A percentile compares a stretch with the other conserved stretches of the same genome.
These are phyloP conservation scores for Tetracladium maxilliforme DNA, from an alignment of 2,329 filamentous ascomycete genomes.

Conservation along the genomic window DNA sequence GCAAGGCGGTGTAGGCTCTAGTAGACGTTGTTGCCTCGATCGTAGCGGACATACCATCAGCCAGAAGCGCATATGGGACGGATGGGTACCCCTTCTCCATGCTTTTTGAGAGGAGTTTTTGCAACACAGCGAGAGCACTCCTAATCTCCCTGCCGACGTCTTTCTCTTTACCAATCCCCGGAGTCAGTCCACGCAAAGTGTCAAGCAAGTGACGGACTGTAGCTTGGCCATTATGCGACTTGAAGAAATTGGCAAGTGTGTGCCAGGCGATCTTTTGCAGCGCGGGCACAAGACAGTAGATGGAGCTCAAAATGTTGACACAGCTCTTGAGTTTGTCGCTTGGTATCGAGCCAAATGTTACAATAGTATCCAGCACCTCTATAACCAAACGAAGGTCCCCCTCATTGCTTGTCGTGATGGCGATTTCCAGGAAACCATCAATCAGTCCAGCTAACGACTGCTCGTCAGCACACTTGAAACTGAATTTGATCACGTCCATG, in stretches of 20 bases:
- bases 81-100: constrained; percentile 43
- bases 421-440: constrained; percentile 47
- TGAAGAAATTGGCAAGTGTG: constrained; percentile 54
- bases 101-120: constrained; percentile 45
- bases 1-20: constrained; percentile 29
- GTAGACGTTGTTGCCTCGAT: constrained; percentile 25
- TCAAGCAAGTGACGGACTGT: constrained; percentile 52
- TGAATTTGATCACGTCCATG: constrained; percentile 60
- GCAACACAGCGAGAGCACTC: constrained; percentile 46
- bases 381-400: constrained; percentile 55
- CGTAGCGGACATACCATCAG: constrained; percentile 41
- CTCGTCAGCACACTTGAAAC: constrained; percentile 53
- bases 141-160: constrained; percentile 41
- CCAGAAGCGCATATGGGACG: constrained; percentile 41
- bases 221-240: constrained; percentile 58
- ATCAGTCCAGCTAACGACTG: constrained; percentile 45
- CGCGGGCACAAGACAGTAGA: constrained; percentile 48
- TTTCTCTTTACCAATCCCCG: constrained; percentile 29
- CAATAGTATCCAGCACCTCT: constrained; percentile 51
- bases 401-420: constrained; percentile 48
- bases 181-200: constrained; percentile 35
- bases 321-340: constrained; percentile 45
- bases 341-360: constrained; percentile 60
- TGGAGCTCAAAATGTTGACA: constrained; percentile 56
- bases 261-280: constrained; percentile 54